Evolutionary conservation across 306 rosid species (phyloP), one percentile per base, ranked within the genome.

Genomic region (Argentina anserina): DNA sequence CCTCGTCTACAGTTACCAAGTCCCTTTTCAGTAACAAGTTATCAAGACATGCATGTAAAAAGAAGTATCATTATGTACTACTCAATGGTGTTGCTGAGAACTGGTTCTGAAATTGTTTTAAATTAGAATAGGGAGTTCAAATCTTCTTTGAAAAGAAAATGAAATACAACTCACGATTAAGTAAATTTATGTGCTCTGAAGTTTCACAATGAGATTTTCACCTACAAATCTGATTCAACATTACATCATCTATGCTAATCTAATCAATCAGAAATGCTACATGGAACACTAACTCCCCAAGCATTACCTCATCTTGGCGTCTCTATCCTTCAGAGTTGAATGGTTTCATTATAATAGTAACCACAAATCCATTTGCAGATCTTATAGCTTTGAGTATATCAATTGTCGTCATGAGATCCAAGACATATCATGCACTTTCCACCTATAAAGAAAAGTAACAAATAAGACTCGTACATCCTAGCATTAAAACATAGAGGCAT

Each of bases 1-100:
- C 97, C 84, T 94, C 98, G 62, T 94, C 97, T 65, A 94, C 86
- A 77, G 98, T 94, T 75, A 91, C 86, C 84, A 94, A 77, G 85
- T 94, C 97, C 81, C 86, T 94, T 82, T 87, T 78, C 14, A 94
- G 93, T 80, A 91, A 88, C 77, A 84, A 81, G 76, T 94, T 77
- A 83, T 91, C 96, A 75, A 94, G 80, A 80, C 90, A 97, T 94
- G 89, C 77, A 71, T 41, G 9, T 47, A 65, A 66, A 36, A 83
- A 47, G 67, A 78, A 77, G 65, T 6, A 50, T 29, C 56, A 65
- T 4, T 11, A 75, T 28, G 12, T 62, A 76, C 76, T 12, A 61
- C 49, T 39, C 65, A 21, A 41, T 67, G 47, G 33, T n/a, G 18
- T 6, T 21, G n/a, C 59, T 45, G 49, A 37, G 12, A 69, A 50